phyloP scores from a whole-genome alignment of 140 eudicot species.

The Stevia rebaudiana region DNA sequence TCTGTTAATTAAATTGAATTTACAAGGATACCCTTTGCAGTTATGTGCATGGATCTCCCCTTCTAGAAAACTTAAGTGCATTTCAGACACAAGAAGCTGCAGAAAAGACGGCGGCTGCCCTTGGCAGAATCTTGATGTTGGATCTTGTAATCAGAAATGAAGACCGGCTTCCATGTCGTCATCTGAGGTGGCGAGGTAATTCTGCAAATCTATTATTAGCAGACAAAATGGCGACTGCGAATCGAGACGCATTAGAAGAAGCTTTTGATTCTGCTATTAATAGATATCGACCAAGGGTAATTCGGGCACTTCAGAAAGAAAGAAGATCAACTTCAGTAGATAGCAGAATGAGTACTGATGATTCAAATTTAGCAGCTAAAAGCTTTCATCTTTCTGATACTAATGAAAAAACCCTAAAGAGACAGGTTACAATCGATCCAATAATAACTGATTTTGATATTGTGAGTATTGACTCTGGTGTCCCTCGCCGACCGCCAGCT shows the following conservation, averaged over 20 bases:
- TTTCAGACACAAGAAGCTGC: conserved; percentile 69
- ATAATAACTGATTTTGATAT: conserved; percentile 41
- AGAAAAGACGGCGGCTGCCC: conserved; percentile 81
- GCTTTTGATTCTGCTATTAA: conserved; percentile 70
- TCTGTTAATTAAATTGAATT: no score
- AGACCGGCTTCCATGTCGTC: conserved; percentile 90
- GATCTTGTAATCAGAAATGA: conserved; percentile 97
- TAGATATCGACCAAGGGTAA: conserved; percentile 69
- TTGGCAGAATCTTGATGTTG: conserved; percentile 85
- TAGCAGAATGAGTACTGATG: conserved; percentile 56
- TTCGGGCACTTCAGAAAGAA: conserved; percentile 78
- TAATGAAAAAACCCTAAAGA: conserved; percentile 39
- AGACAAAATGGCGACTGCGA: conserved; percentile 56
- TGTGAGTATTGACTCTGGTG: conserved; percentile 93
- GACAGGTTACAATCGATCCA: conserved; percentile 50
- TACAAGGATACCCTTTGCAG: no score
- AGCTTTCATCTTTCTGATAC: conserved; percentile 59
- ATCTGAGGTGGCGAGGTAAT: conserved; percentile 95
- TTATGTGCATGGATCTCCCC: conserved; percentile 85
- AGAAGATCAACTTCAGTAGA: conserved; percentile 84
- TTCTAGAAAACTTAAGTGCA: conserved; percentile 68
- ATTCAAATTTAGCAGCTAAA: conserved; percentile 45
- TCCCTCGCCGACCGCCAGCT: conserved; percentile 97
- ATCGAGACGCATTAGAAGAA: conserved; percentile 59
- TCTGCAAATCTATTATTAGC: conserved; percentile 79